These are phyloP conservation scores for Linanthus parryae DNA, from an alignment of 148 eudicot genomes.

Conservation along the genomic window DNA sequence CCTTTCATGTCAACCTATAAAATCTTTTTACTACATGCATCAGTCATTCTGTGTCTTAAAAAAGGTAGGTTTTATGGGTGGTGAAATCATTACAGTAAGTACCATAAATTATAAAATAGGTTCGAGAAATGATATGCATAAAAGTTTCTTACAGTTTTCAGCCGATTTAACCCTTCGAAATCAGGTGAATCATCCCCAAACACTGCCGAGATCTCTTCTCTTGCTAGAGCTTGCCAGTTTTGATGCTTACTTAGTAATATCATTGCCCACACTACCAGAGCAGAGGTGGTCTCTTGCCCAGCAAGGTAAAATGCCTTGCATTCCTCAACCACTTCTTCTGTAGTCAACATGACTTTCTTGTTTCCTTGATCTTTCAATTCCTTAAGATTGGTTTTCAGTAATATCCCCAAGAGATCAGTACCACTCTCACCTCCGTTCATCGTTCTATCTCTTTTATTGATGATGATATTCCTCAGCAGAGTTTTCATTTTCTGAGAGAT, in stretches of 20 bases:
- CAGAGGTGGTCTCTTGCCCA: slow-evolving; percentile 24
- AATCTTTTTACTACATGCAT: background rate
- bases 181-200: slow-evolving; percentile 13
- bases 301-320: slow-evolving; percentile 23
- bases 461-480: slow-evolving; percentile 13
- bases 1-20: background rate
- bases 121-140: background rate
- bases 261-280: slow-evolving; percentile 21
- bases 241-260: slow-evolving; percentile 18
- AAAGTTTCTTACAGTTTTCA: slow-evolving; percentile 21
- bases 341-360: slow-evolving; percentile 14
- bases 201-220: slow-evolving; percentile 20
- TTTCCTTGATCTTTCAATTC: slow-evolving; percentile 19
- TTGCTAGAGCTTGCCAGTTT: slow-evolving; percentile 20
- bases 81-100: background rate
- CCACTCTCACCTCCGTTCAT: slow-evolving; percentile 2
- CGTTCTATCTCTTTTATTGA: slow-evolving; percentile 11
- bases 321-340: slow-evolving; percentile 23
- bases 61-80: background rate
- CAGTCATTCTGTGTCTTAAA: background rate
- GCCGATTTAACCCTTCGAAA: slow-evolving; percentile 17
- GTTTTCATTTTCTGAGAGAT: slow-evolving; percentile 15
- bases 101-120: background rate
- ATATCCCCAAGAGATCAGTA: slow-evolving; percentile 19
- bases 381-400: slow-evolving; percentile 20